Conservation (phyloP, 2,329 filamentous ascomycete genomes). For the Zymoseptoria ardabiliae region DNA sequence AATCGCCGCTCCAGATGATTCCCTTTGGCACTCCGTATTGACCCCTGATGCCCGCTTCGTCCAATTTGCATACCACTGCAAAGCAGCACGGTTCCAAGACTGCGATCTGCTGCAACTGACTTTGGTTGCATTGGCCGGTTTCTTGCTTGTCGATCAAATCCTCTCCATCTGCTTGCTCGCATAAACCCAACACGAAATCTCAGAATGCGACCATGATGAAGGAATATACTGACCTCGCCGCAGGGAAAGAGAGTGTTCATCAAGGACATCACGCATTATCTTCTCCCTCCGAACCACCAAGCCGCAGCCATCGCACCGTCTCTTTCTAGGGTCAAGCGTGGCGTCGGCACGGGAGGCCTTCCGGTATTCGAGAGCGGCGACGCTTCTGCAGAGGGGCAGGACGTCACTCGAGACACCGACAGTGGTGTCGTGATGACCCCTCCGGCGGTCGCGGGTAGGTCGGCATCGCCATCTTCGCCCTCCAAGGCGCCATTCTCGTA, state of each 20-base stretch:
- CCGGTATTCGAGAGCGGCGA: slow-evolving; percentile 27
- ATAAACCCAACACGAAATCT: not conserved
- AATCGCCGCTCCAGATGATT: not conserved
- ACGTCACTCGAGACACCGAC: slow-evolving; percentile 18
- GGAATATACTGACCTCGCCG: slow-evolving; percentile 11
- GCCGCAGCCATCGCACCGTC: slow-evolving; percentile 69
- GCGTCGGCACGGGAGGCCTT: slow-evolving; percentile 47
- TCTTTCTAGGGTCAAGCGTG: slow-evolving; percentile 51
- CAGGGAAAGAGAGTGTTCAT: slow-evolving; percentile 91
- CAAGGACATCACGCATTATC: slow-evolving; percentile 95
- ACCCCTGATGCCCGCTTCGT: no score
- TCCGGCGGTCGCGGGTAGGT: slow-evolving; percentile 5
- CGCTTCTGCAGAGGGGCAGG: slow-evolving; percentile 3
- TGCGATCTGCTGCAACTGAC: no score
- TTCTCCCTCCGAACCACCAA: slow-evolving; percentile 67
- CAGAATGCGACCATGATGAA: not conserved
- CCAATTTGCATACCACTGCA: no score
- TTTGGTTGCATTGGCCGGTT: no score
- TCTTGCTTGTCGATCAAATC: not conserved
- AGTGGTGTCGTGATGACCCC: slow-evolving; percentile 27
- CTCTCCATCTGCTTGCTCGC: not conserved
- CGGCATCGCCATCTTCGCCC: slow-evolving; percentile 14
- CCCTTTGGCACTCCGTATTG: no score
- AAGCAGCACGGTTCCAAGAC: no score
- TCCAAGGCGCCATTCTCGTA: slow-evolving; percentile 46